phyloP scores from a whole-genome alignment of 306 rosid species.

The Cicer bijugum region DNA sequence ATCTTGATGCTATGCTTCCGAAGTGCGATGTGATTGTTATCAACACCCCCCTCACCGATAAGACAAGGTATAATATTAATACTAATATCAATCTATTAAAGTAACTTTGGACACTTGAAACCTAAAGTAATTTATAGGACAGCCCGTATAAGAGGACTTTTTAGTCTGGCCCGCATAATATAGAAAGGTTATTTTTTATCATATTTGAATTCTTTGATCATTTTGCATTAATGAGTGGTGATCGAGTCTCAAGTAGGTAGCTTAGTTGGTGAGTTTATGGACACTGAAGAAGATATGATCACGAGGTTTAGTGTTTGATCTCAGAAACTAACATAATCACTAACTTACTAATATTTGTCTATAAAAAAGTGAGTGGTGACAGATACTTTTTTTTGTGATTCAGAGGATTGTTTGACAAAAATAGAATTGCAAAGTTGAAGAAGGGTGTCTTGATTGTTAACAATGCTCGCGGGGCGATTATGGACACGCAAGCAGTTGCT shows the following conservation, averaged over 20 bases:
- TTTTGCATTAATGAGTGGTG: not conserved
- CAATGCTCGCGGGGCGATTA: conserved; percentile 95
- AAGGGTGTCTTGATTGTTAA: conserved; percentile 86
- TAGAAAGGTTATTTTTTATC: not conserved
- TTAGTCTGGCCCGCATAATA: no score
- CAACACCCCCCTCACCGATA: conserved; percentile 89
- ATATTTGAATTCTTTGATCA: conserved; percentile 14
- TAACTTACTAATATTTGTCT: no score
- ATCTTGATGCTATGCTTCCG: conserved; percentile 93
- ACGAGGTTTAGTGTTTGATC: no score
- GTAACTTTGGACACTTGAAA: conserved; percentile 1
- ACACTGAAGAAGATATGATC: no score
- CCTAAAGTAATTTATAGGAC: not conserved
- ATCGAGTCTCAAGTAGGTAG: not conserved
- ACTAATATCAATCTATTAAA: not conserved
- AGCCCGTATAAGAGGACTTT: no score
- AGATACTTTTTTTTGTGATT: conserved; percentile 37
- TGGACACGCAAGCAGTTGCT: conserved; percentile 89
- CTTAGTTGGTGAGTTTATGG: no score
- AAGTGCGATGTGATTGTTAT: conserved; percentile 89
- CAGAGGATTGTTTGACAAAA: conserved; percentile 85
- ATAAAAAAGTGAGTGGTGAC: not conserved
- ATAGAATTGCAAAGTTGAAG: conserved; percentile 76
- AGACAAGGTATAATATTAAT: conserved; percentile 68
- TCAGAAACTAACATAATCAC: no score